These are phyloP conservation scores for Phytopythium oedochilum DNA, from an alignment of 352 stramenopile species.

Conservation along the genomic window DNA sequence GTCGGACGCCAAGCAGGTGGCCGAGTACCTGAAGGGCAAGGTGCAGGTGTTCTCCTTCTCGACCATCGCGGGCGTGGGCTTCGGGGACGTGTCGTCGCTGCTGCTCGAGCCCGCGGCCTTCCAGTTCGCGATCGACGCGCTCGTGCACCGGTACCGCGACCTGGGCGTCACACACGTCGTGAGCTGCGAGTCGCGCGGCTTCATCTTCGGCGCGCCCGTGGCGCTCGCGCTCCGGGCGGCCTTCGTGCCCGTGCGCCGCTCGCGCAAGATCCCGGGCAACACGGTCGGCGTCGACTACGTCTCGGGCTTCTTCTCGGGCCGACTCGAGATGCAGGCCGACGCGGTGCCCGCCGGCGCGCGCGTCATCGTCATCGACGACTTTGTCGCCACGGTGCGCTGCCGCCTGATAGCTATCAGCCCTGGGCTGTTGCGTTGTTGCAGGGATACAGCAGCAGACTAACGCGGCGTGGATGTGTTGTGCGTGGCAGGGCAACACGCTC, in stretches of 20 bases:
- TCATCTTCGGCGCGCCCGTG: slow-evolving; percentile 78
- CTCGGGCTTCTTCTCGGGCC: slow-evolving; percentile 63
- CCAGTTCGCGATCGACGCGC: slow-evolving; percentile 68
- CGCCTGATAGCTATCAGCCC: background rate
- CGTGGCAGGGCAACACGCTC: slow-evolving; percentile 65
- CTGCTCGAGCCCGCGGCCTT: slow-evolving; percentile 69
- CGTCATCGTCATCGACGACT: slow-evolving; percentile 77
- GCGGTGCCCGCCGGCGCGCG: slow-evolving; percentile 62
- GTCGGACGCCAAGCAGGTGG: slow-evolving; percentile 44
- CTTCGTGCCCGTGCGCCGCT: slow-evolving; percentile 72
- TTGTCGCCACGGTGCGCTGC: slow-evolving; percentile 59
- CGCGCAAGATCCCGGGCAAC: slow-evolving; percentile 53
- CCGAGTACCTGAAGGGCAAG: slow-evolving; percentile 56
- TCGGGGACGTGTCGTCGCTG: slow-evolving; percentile 71
- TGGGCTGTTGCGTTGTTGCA: background rate
- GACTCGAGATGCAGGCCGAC: slow-evolving; percentile 81
- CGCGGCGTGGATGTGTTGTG: background rate
- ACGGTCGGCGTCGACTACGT: slow-evolving; percentile 80
- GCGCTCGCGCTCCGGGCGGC: slow-evolving; percentile 55
- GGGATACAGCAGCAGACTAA: too few species aligned
- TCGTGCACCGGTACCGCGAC: slow-evolving; percentile 48
- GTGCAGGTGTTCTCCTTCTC: slow-evolving; percentile 68
- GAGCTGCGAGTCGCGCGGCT: slow-evolving; percentile 71
- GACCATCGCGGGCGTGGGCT: slow-evolving; percentile 46
- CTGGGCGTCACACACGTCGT: slow-evolving; percentile 75